phyloP scores from a whole-genome alignment of 2,329 filamentous ascomycete species.

The Penicillium sp. region DNA sequence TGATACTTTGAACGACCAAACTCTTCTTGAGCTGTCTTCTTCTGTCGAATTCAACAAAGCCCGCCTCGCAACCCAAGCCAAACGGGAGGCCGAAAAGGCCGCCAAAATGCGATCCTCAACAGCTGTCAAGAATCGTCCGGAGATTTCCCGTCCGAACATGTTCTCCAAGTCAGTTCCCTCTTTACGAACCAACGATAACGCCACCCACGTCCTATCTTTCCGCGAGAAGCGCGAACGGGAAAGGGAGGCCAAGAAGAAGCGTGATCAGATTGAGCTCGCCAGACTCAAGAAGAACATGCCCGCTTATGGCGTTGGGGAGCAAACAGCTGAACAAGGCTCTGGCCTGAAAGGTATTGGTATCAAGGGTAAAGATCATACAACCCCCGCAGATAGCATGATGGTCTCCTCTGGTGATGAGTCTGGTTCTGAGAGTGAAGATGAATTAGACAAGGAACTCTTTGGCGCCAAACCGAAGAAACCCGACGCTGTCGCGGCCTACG shows the following conservation, averaged over 20 bases:
- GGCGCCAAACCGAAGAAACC: slow-evolving; percentile 44
- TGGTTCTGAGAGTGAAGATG: slow-evolving; percentile 72
- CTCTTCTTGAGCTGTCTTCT: slow-evolving; percentile 42
- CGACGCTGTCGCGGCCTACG: slow-evolving; percentile 47
- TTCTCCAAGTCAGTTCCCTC: slow-evolving; percentile 25
- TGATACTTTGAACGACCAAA: slow-evolving; percentile 39
- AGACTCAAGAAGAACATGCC: slow-evolving; percentile 60
- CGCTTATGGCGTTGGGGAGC: slow-evolving; percentile 52
- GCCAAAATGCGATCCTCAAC: slow-evolving; percentile 21
- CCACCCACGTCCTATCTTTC: slow-evolving; percentile 56
- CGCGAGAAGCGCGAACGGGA: slow-evolving; percentile 73
- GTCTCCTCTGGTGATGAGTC: slow-evolving; percentile 67
- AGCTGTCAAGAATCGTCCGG: slow-evolving; percentile 20
- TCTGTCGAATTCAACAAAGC: slow-evolving; percentile 46
- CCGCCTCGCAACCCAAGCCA: slow-evolving; percentile 33
- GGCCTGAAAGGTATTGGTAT: slow-evolving; percentile 71
- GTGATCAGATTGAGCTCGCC: slow-evolving; percentile 71
- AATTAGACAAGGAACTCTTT: slow-evolving; percentile 69
- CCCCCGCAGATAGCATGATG: slow-evolving; percentile 80
- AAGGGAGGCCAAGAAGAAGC: slow-evolving; percentile 69
- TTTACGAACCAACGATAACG: slow-evolving; percentile 31
- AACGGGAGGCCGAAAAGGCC: slow-evolving; percentile 28
- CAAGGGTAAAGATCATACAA: slow-evolving; percentile 74
- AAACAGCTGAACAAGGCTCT: slow-evolving; percentile 74
- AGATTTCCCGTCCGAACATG: slow-evolving; percentile 24